Evolutionary conservation across 345 rosid species (phyloP).

Genomic region (Adansonia digitata): DNA sequence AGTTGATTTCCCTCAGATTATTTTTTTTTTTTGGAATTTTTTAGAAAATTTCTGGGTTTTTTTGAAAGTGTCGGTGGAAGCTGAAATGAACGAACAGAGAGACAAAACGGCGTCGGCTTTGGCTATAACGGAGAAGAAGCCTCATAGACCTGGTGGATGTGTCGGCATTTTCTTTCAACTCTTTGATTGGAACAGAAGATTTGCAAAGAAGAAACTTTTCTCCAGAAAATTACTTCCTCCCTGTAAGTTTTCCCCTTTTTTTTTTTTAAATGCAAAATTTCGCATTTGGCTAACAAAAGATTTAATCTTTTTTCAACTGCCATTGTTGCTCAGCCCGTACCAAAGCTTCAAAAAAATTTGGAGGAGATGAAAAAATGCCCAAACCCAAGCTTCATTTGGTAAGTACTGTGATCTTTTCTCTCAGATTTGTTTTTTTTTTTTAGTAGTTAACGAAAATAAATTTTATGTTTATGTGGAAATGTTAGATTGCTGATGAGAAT

Average conservation of each 20-base stretch:
- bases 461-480: conserved; percentile 13
- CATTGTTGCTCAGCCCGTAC: conserved; percentile 38
- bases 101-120: conserved; percentile 39
- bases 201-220: conserved; percentile 80
- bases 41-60: conserved; percentile 7
- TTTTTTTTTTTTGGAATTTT: not conserved
- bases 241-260: conserved; percentile 30
- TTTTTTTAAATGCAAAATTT: not conserved
- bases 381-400: conserved; percentile 67
- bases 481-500: conserved; percentile 82
- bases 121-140: conserved; percentile 64
- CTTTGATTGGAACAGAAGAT: conserved; percentile 81
- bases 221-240: conserved; percentile 72
- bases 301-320: not conserved
- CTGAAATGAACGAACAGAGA: conserved; percentile 47
- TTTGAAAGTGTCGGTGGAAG: conserved; percentile 14
- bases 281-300: not conserved
- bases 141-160: conserved; percentile 71
- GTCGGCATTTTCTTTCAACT: conserved; percentile 89
- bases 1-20: not conserved
- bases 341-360: conserved; percentile 55
- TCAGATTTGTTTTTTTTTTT: not conserved
- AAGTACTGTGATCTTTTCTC: conserved; percentile 2
- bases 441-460: not conserved
- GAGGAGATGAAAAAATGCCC: conserved; percentile 86